Percentiles rank a stretch among this genome's conserved stretches.
These are phyloP conservation scores for Kluyveromyces marxianus DNA, from an alignment of 1,139 yeast species.

Conservation along the genomic window DNA sequence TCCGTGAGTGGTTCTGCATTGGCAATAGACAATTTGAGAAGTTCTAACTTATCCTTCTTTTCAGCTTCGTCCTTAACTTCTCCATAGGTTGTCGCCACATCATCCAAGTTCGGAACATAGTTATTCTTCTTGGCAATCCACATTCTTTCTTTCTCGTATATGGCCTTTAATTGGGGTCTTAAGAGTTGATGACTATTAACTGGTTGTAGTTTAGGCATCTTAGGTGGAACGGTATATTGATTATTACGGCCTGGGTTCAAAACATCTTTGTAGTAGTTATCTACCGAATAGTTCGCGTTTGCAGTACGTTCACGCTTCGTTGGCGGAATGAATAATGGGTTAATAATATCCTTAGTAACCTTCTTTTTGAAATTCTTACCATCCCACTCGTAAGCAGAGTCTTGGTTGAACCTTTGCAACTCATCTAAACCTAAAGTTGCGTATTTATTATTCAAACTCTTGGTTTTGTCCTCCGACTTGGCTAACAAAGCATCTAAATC, in stretches of 20 bases:
- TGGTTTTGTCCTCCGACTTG: constrained; percentile 77
- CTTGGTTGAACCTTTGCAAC: constrained; percentile 63
- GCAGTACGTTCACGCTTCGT: constrained; percentile 58
- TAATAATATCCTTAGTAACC: constrained; percentile 36
- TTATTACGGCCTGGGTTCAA: constrained; percentile 53
- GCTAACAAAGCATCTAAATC: constrained; percentile 76
- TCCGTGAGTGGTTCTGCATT: constrained; percentile 61
- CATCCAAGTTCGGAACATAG: constrained; percentile 29
- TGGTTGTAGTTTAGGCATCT: constrained; percentile 53
- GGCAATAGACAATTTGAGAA: constrained; percentile 56
- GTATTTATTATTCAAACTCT: constrained; percentile 67
- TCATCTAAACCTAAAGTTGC: constrained; percentile 85
- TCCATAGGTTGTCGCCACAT: constrained; percentile 35
- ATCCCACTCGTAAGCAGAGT: constrained; percentile 79
- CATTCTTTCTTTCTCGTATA: constrained; percentile 59
- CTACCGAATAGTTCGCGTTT: constrained; percentile 70
- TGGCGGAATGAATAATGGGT: constrained; percentile 57
- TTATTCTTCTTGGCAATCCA: constrained; percentile 30
- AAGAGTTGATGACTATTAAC: constrained; percentile 70
- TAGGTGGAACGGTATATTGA: constrained; percentile 51
- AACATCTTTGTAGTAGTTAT: constrained; percentile 72
- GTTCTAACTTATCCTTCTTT: constrained; percentile 41
- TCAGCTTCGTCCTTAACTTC: constrained; percentile 32
- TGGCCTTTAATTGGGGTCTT: constrained; percentile 51
- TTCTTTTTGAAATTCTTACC: constrained; percentile 75